These are phyloP conservation scores for Tetrapisispora arboricola DNA, from an alignment of 805 yeast genomes.

Conservation along the genomic window DNA sequence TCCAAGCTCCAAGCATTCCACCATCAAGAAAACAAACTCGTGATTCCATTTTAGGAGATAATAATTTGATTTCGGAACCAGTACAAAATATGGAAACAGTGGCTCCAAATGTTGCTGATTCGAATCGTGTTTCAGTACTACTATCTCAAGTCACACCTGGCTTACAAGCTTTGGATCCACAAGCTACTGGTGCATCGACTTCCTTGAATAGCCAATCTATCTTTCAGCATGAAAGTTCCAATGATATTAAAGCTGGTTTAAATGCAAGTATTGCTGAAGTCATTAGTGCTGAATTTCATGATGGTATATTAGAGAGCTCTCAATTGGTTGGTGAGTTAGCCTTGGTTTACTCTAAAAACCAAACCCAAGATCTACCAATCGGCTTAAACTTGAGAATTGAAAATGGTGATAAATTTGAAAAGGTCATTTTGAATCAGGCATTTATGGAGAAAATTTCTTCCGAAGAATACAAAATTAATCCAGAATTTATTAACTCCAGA, in stretches of 20 bases:
- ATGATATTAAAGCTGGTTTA: constrained; percentile 45
- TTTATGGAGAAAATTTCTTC: constrained; percentile 42
- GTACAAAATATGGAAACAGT: background rate
- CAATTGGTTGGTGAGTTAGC: constrained; percentile 82
- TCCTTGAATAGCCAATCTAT: constrained; percentile 22
- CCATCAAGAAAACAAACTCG: constrained; percentile 38
- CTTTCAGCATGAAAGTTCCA: constrained; percentile 39
- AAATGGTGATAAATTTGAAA: constrained; percentile 34
- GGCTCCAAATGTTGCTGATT: constrained; percentile 2
- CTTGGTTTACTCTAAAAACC: constrained; percentile 41
- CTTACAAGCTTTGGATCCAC: constrained; percentile 29
- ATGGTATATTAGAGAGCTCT: constrained; percentile 50
- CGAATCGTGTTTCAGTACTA: constrained; percentile 7
- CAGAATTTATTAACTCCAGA: constrained; percentile 44
- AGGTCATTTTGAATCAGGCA: constrained; percentile 42
- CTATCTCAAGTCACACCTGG: constrained; percentile 20
- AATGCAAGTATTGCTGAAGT: constrained; percentile 80
- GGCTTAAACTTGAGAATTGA: constrained; percentile 36
- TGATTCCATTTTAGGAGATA: constrained; percentile 1
- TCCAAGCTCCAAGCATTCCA: constrained; percentile 45
- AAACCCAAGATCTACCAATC: constrained; percentile 31
- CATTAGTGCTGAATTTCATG: constrained; percentile 61
- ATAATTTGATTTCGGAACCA: constrained; percentile 9
- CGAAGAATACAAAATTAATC: constrained; percentile 36
- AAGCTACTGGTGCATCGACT: constrained; percentile 35